A percentile compares a stretch with the other conserved stretches of the same genome.
phyloP scores from a whole-genome alignment of 1,139 yeast genomes.

The Arxiozyma telluris region DNA sequence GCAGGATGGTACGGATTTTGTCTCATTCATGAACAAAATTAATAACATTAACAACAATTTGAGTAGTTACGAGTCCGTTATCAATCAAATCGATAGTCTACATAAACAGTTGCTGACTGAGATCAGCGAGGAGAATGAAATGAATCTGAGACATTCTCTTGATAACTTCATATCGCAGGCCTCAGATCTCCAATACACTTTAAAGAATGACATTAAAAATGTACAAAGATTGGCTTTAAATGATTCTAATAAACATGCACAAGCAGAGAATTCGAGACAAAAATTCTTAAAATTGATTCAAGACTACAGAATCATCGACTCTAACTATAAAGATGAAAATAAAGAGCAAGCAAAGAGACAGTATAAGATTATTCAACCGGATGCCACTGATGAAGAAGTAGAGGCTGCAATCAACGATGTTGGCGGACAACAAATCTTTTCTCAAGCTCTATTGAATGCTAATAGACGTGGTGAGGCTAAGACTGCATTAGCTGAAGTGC shows the following conservation, averaged over 20 bases:
- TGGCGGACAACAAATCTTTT: slow-evolving; percentile 84
- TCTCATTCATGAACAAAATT: slow-evolving; percentile 71
- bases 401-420: slow-evolving; percentile 77
- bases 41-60: slow-evolving; percentile 74
- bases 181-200: slow-evolving; percentile 61
- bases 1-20: slow-evolving; percentile 44
- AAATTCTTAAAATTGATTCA: slow-evolving; percentile 81
- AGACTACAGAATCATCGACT: slow-evolving; percentile 79
- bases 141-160: slow-evolving; percentile 63
- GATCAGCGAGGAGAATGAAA: slow-evolving; percentile 71
- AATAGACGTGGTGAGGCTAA: slow-evolving; percentile 96
- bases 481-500: slow-evolving; percentile 91
- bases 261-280: slow-evolving; percentile 81
- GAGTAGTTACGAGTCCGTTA: slow-evolving; percentile 68
- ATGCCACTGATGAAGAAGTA: slow-evolving; percentile 79
- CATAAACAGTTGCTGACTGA: slow-evolving; percentile 82
- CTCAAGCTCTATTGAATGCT: slow-evolving; percentile 85
- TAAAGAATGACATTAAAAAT: slow-evolving; percentile 67
- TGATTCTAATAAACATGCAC: slow-evolving; percentile 77
- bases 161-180: slow-evolving; percentile 75
- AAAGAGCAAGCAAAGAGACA: slow-evolving; percentile 88
- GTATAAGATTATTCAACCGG: slow-evolving; percentile 86
- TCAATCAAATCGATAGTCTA: slow-evolving; percentile 69
- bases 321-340: slow-evolving; percentile 75
- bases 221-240: slow-evolving; percentile 64